Conservation (phyloP, 73 alveolate genomes). For the Breviolum minutum region DNA sequence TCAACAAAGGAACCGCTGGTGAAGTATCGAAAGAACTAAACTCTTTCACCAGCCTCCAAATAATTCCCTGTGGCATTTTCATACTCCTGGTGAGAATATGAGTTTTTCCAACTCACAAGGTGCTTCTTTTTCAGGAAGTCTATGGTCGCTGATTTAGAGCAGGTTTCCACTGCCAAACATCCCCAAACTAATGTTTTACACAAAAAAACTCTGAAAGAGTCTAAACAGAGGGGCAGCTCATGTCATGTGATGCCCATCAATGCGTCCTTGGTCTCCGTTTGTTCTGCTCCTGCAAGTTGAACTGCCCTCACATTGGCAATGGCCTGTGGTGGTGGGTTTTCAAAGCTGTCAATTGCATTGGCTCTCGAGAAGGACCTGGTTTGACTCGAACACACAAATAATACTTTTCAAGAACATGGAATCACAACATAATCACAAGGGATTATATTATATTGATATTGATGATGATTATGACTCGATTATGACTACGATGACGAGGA, state of each 20-base stretch:
- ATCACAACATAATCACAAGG: too few relatives aligned
- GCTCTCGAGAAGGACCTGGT: too few relatives aligned
- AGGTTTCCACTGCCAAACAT: not conserved
- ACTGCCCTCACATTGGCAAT: constrained; percentile 82
- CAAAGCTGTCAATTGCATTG: too few relatives aligned
- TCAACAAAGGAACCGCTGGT: not conserved
- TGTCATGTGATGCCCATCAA: too few relatives aligned
- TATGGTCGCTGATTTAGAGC: not conserved
- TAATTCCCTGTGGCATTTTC: constrained; percentile 36
- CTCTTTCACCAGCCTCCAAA: not conserved
- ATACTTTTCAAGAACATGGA: too few relatives aligned
- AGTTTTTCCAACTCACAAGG: too few relatives aligned
- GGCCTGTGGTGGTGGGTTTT: constrained; percentile 19
- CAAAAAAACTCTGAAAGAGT: too few relatives aligned
- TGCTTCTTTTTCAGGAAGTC: not conserved
- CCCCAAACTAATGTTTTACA: not conserved
- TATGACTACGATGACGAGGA: too few relatives aligned
- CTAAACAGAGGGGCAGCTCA: too few relatives aligned
- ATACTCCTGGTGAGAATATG: constrained; percentile 16
- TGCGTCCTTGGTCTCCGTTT: constrained; percentile 63
- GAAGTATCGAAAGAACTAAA: not conserved
- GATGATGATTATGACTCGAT: too few relatives aligned
- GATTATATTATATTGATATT: too few relatives aligned
- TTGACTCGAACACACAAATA: too few relatives aligned
- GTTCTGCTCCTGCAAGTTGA: constrained; percentile 66